Percentiles rank a stretch among this genome's conserved stretches.
Conservation (phyloP, 148 eudicot genomes). For the Camellia japonica region DNA sequence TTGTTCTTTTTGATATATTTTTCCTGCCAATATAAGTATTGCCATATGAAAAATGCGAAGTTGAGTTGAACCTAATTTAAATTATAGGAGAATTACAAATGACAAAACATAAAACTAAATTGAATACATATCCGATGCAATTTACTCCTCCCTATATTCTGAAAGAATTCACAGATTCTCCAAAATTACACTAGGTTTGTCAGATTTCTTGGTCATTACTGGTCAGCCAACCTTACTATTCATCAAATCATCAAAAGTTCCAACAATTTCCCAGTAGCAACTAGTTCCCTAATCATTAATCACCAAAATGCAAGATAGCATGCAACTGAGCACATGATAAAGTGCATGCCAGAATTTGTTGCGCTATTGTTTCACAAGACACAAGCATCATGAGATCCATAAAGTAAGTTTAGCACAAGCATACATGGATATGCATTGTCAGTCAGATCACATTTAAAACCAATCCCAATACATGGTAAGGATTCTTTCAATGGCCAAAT, state of each 20-base stretch:
- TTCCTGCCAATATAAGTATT: slow-evolving; percentile 37
- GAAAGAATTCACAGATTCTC: neutral
- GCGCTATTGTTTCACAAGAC: neutral
- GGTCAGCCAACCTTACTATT: neutral
- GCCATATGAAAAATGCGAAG: neutral
- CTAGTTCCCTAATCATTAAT: neutral
- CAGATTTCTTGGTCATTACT: neutral
- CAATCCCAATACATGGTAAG: too few relatives aligned
- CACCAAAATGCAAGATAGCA: neutral
- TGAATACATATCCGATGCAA: neutral
- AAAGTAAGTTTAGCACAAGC: too few relatives aligned
- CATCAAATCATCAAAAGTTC: neutral
- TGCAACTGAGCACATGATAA: neutral
- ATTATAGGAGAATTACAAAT: neutral
- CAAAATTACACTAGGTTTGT: neutral
- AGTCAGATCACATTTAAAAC: too few relatives aligned
- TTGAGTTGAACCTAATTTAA: neutral
- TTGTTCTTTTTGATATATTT: slow-evolving; percentile 33
- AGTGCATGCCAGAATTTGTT: neutral
- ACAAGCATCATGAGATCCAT: neutral
- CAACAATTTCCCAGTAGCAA: neutral
- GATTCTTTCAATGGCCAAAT: neutral
- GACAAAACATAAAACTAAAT: neutral
- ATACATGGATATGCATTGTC: too few relatives aligned
- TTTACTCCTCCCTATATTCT: neutral